These are phyloP conservation scores for Arthrinium puccinioides DNA, from an alignment of 2,329 filamentous ascomycete genomes.

Conservation along the genomic window DNA sequence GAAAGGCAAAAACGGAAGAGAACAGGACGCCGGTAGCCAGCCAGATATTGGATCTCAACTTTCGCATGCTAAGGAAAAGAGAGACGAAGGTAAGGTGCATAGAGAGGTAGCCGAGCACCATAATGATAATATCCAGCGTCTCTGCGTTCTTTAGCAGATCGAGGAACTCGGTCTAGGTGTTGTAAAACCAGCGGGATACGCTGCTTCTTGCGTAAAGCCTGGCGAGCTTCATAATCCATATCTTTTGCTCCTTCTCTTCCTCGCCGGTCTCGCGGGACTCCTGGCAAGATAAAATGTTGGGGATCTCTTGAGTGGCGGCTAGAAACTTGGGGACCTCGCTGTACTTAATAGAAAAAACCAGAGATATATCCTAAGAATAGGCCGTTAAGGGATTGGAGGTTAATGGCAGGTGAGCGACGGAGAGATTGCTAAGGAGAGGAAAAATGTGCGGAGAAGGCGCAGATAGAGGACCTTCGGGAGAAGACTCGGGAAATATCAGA, in stretches of 20 bases:
- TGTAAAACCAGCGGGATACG: conserved; percentile 62
- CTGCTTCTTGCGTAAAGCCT: conserved; percentile 56
- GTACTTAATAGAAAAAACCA: conserved; percentile 77
- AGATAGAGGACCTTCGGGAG: conserved; percentile 58
- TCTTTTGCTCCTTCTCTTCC: conserved; percentile 64
- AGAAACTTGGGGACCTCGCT: conserved; percentile 70
- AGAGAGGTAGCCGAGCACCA: conserved; percentile 89
- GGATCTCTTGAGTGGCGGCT: conserved; percentile 71
- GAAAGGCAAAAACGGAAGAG: conserved; percentile 90
- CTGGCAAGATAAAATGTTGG: conserved; percentile 51
- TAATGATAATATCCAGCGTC: conserved; percentile 93
- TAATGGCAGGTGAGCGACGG: conserved; percentile 65
- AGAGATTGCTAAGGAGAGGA: conserved; percentile 67
- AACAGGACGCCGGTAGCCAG: conserved; percentile 84
- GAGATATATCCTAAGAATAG: conserved; percentile 77
- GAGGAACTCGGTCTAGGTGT: conserved; percentile 81
- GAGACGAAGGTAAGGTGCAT: conserved; percentile 99
- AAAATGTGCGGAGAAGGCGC: conserved; percentile 62
- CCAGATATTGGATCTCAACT: conserved; percentile 97
- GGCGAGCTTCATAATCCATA: conserved; percentile 94
- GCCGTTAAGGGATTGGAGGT: conserved; percentile 77
- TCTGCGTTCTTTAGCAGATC: conserved; percentile 80
- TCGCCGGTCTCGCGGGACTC: conserved; percentile 43
- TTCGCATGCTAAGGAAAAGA: conserved; percentile 93
- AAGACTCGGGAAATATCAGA: conserved; percentile 82